Conservation (phyloP, 106 monocot species). For the Dioscorea zingiberensis region DNA sequence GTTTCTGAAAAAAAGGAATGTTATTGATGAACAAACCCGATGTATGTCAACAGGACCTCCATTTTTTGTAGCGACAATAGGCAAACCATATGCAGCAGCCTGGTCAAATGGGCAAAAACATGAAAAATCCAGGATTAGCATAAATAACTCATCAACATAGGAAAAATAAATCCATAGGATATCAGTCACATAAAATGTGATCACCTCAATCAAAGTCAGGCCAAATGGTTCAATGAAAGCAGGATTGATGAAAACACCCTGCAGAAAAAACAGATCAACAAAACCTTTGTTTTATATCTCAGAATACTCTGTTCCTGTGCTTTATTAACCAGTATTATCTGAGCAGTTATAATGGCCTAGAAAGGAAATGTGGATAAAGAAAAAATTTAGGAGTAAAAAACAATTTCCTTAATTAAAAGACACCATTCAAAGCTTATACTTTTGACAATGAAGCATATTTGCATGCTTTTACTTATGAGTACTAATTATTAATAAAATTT, state of each 20-base stretch:
- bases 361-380: no score
- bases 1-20: no score
- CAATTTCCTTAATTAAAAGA: no score
- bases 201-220: conserved; percentile 91
- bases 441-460: no score
- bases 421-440: no score
- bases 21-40: conserved; percentile 51
- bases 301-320: background rate
- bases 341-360: no score
- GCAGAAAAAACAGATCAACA: conserved; percentile 16
- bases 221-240: conserved; percentile 99
- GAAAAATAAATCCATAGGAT: no score
- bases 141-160: background rate
- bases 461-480: no score
- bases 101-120: conserved; percentile 9
- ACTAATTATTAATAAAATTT: no score
- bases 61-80: conserved; percentile 97
- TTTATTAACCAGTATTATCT: no score
- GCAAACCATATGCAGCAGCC: conserved; percentile 94
- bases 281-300: background rate
- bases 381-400: no score
- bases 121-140: background rate
- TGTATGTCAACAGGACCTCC: conserved; percentile 98
- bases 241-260: conserved; percentile 99
- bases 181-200: background rate